Percentiles rank a stretch among this genome's conserved stretches.
phyloP scores from a whole-genome alignment of 257 asterid genomes.

The Penstemon newberryi region DNA sequence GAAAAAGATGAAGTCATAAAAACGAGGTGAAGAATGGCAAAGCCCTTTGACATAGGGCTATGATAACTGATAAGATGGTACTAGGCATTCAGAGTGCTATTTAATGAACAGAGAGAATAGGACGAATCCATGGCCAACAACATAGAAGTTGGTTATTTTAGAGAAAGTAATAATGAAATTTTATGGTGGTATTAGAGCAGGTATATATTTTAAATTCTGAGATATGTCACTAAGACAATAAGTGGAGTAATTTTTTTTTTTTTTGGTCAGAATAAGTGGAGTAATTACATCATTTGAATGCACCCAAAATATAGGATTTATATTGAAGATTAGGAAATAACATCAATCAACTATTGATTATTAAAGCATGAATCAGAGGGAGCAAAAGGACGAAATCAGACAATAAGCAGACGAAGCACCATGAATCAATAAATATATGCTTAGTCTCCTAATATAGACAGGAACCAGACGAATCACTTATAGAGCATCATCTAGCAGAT shows the following conservation, averaged over 20 bases:
- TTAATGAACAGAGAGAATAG: conserved; percentile 15
- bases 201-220: conserved; percentile 16
- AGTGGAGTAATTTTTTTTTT: not conserved
- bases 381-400: conserved; percentile 32
- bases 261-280: not conserved
- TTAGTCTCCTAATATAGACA: conserved; percentile 22
- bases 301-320: not conserved
- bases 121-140: conserved; percentile 25
- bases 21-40: not conserved
- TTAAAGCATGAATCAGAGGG: conserved; percentile 18
- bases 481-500: conserved; percentile 14
- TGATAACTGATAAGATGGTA: not conserved
- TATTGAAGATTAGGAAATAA: not conserved
- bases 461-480: conserved; percentile 24
- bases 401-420: conserved; percentile 28
- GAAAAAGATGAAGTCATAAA: conserved; percentile 1
- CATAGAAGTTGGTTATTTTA: conserved; percentile 17
- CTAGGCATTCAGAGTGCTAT: not conserved
- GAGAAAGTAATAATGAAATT: conserved; percentile 11
- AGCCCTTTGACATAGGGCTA: conserved; percentile 2
- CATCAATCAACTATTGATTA: conserved; percentile 17
- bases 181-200: conserved; percentile 18
- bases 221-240: conserved; percentile 12
- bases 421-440: conserved; percentile 31
- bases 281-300: conserved; percentile 24